These are phyloP conservation scores for Funneliformis geosporum DNA, from an alignment of 192 early-diverging fungal species.

Conservation along the genomic window DNA sequence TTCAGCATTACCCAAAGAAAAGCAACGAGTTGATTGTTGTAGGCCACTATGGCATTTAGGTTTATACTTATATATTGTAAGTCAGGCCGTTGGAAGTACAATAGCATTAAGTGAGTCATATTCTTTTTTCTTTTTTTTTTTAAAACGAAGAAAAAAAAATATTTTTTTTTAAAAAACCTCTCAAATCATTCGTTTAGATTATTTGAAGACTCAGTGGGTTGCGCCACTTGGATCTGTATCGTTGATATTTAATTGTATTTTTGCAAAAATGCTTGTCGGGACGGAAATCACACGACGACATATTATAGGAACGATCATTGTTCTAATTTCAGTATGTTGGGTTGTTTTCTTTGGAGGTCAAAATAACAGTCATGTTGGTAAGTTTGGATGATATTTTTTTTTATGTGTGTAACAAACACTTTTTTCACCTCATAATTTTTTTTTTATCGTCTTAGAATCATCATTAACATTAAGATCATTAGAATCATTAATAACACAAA, in stretches of 20 bases:
- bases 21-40: conserved; percentile 57
- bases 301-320: conserved; percentile 56
- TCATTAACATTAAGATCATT: neutral
- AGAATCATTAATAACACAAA: neutral
- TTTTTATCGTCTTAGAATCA: neutral
- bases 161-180: too few species aligned
- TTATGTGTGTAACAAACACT: neutral
- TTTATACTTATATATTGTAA: conserved; percentile 54
- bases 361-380: conserved; percentile 50
- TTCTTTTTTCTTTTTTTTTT: conserved; percentile 9
- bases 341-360: conserved; percentile 60
- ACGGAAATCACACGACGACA: conserved; percentile 55
- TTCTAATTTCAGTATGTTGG: conserved; percentile 58
- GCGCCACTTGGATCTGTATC: conserved; percentile 57
- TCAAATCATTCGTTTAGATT: conserved; percentile 43
- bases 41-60: conserved; percentile 62
- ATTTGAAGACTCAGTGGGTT: conserved; percentile 64
- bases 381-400: neutral
- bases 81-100: conserved; percentile 57
- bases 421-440: neutral
- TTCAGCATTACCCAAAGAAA: conserved; percentile 33
- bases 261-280: conserved; percentile 59
- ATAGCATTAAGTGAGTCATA: conserved; percentile 62
- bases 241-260: conserved; percentile 63
- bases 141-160: neutral